phyloP scores from a whole-genome alignment of 345 rosid genomes.

The Euphorbia pulcherrima region DNA sequence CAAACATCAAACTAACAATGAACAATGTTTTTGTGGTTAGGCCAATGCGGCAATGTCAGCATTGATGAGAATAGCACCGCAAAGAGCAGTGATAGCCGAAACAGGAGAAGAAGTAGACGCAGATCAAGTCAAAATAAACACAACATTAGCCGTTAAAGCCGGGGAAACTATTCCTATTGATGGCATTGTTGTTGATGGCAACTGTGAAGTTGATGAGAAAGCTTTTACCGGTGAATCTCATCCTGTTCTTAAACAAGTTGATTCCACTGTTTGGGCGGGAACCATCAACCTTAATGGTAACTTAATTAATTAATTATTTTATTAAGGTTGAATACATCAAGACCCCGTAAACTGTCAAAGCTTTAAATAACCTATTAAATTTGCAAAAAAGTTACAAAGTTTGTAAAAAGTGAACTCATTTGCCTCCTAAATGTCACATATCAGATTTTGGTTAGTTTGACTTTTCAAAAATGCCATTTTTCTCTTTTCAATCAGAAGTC shows the following conservation, averaged over 20 bases:
- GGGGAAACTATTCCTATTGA: conserved; percentile 90
- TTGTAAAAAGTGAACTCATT: too few species aligned
- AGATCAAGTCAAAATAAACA: conserved; percentile 60
- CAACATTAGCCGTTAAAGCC: conserved; percentile 68
- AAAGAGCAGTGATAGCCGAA: conserved; percentile 72
- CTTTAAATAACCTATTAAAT: too few species aligned
- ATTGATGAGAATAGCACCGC: conserved; percentile 78
- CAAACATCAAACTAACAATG: too few species aligned
- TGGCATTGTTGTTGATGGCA: conserved; percentile 81
- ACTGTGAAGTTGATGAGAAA: conserved; percentile 87
- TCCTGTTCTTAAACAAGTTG: conserved; percentile 68
- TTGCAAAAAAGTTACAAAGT: too few species aligned
- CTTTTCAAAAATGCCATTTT: too few species aligned
- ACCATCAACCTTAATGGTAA: conserved; percentile 81
- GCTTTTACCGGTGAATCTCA: conserved; percentile 83
- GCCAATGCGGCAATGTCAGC: conserved; percentile 82
- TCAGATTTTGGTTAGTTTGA: too few species aligned
- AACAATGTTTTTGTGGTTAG: conserved; percentile 42
- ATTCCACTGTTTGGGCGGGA: conserved; percentile 85
- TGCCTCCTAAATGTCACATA: too few species aligned
- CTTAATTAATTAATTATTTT: too few species aligned
- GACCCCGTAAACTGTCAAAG: too few species aligned
- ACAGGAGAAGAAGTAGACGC: conserved; percentile 76
- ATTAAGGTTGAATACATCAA: neutral
- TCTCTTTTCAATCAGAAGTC: too few species aligned